Evolutionary conservation across 805 yeast species (phyloP), one percentile per base, ranked within the genome.

Genomic region (Lachancea sp.): DNA sequence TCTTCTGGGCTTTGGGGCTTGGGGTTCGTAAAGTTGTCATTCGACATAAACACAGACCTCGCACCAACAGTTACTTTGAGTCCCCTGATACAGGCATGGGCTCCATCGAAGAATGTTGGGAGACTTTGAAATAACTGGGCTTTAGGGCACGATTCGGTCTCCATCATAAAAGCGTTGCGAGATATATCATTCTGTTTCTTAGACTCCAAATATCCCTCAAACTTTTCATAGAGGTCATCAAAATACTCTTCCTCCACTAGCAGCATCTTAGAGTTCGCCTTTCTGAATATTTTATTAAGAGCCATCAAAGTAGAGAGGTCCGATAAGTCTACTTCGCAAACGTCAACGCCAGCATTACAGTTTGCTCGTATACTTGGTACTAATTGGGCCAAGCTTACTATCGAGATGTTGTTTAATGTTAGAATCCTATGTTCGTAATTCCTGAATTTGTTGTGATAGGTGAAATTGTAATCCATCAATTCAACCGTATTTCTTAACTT

Each of bases 41-140:
- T 61, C 4, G 72, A 68, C 52, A 71, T 54, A 35, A 71, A 56
- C 2, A 70, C 60, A 1, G 75, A 70, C 28, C 76, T 60, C 7
- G 71, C 61, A 3, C 74, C 74, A 9, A 69, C 33, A 3, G 56
- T 40, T 1, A 65, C 21, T 2, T 45, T 46, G 4, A 64, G 48
- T 11, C 55, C 49, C 11, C 42, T 36, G 5, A 59, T 33, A 34
- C 45, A 47, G 18, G 69, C 12, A 13, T 49, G 54, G 5, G 59
- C 12, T 5, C 46, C 50, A 28, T 57, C 56, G 19, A 70, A 56
- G 58, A 64, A 61, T 1, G 31, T 21, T 3, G 73, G 73, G 16
- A 68, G 39, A 5, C 58, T 50, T 9, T 45, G 25, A 39, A 53
- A 69, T 49, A 41, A 47, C 5, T 47, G 34, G 2, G 29, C 47